A percentile compares a stretch with the other conserved stretches of the same genome.
Evolutionary conservation across 345 rosid genomes (phyloP).

Genomic region (Lumnitzera racemosa): DNA sequence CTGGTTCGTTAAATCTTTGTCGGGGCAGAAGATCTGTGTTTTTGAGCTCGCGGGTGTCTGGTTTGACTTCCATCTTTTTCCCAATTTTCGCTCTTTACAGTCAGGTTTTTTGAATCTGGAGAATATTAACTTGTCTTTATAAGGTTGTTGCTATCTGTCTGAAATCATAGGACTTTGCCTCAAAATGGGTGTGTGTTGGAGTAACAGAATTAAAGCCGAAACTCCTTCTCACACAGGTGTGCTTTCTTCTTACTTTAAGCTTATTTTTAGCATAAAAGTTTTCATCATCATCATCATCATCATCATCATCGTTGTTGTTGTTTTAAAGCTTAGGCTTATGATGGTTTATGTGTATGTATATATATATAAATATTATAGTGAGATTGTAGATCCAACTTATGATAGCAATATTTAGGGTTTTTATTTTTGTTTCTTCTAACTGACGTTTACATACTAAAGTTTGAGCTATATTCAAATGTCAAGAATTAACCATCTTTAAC

Average conservation of each 20-base stretch:
- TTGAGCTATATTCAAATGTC: no score
- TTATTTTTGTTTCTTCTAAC: no score
- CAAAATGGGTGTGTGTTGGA: conserved; percentile 81
- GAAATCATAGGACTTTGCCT: conserved; percentile 14
- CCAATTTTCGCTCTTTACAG: background rate
- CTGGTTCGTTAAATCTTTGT: conserved; percentile 1
- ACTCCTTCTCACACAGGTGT: conserved; percentile 60
- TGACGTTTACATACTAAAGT: no score
- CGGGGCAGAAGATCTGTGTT: conserved; percentile 1
- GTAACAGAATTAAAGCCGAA: conserved; percentile 82
- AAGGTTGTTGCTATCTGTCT: background rate
- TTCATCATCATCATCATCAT: background rate
- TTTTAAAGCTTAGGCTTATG: no score
- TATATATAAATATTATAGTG: no score
- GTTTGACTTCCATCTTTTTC: background rate
- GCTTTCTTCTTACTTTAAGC: conserved; percentile 1
- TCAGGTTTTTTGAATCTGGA: conserved; percentile 1
- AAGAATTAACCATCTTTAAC: no score
- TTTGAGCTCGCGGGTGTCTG: background rate
- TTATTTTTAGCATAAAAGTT: background rate
- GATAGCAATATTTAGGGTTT: no score
- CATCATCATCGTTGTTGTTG: background rate
- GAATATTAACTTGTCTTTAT: background rate
- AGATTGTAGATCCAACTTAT: no score
- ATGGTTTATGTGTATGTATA: no score